Evolutionary conservation across 192 early-diverging fungal species (phyloP), one percentile per base, ranked within the genome.

Genomic region (Coemansia sp.): DNA sequence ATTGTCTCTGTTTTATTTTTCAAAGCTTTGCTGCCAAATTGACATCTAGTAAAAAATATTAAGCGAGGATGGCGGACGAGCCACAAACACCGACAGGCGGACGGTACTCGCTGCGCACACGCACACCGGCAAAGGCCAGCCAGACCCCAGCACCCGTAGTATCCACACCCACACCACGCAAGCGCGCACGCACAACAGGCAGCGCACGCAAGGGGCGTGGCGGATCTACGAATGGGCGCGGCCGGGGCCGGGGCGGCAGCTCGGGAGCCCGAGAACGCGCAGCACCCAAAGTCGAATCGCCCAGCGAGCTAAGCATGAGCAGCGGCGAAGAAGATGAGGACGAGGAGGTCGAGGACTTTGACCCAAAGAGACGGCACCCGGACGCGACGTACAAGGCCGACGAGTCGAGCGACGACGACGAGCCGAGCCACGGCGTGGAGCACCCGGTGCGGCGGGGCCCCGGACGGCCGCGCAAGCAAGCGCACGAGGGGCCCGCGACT

Each of bases 31-130:
- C n/a, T n/a, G n/a, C n/a, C n/a, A n/a, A n/a, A n/a, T n/a, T n/a
- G n/a, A n/a, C n/a, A n/a, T n/a, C n/a, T n/a, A n/a, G n/a, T n/a
- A n/a, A n/a, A n/a, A n/a, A n/a, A n/a, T 10, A 43, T 56, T 28
- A 1, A 12, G 14, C n/a, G 5, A 64, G 42, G 32, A 73, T 63
- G 63, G 35, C 58, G 4, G 61, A 57, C 8, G 27, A 44, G 21
- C 51, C 44, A 27, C 55, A 64, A 52, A 62, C 60, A 23, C 62
- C 62, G 6, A 53, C 47, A 12, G 50, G 11, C 3, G 47, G 10
- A 7, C 73, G 73, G 62, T 77, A 77, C 50, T 60, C 63, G 14
- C 47, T 77, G 18, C 67, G 73, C 14, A 57, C 58, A 11, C 73
- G 73, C 7, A 77, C 73, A 33, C 73, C 54, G 4, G 51, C 56